These are phyloP conservation scores for Phytophthora fragariaefolia DNA, from an alignment of 352 stramenopile species.

Conservation along the genomic window DNA sequence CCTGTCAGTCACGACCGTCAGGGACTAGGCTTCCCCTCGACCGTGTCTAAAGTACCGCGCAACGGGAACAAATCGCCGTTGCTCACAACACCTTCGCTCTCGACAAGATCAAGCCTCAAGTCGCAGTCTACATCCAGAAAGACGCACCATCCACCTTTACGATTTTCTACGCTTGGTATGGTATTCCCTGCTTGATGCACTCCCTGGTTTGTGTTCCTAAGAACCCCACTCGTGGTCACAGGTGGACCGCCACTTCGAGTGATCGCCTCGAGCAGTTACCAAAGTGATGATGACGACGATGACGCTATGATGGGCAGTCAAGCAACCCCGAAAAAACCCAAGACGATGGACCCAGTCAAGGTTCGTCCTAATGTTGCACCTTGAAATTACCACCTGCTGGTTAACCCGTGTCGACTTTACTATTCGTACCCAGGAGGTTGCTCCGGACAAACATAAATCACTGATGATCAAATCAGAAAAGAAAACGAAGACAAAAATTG, in stretches of 20 bases:
- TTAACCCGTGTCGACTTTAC: neutral
- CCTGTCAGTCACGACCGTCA: conserved; percentile 19
- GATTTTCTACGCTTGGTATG: conserved; percentile 54
- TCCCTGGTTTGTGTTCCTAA: neutral
- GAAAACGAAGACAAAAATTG: conserved; percentile 25
- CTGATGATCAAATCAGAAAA: conserved; percentile 8
- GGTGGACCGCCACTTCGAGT: conserved; percentile 57
- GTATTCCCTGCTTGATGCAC: neutral
- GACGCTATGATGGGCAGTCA: conserved; percentile 43
- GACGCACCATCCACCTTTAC: conserved; percentile 32
- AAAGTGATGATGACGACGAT: conserved; percentile 51
- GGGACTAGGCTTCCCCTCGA: conserved; percentile 44
- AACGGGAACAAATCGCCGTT: conserved; percentile 34
- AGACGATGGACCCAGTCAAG: conserved; percentile 27
- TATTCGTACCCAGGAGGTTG: conserved; percentile 4
- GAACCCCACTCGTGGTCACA: conserved; percentile 6
- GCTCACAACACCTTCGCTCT: conserved; percentile 56
- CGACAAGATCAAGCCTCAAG: conserved; percentile 45
- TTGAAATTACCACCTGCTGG: too few species aligned
- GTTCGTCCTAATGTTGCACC: conserved; percentile 26
- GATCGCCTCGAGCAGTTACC: conserved; percentile 38
- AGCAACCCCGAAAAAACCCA: conserved; percentile 20
- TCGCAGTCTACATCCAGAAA: conserved; percentile 67
- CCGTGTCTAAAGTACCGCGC: conserved; percentile 46
- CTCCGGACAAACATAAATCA: conserved; percentile 6